Evolutionary conservation across 768 basidiomycete species (phyloP), one percentile per base, ranked within the genome.

Genomic region (Leucocoprinus sp.): DNA sequence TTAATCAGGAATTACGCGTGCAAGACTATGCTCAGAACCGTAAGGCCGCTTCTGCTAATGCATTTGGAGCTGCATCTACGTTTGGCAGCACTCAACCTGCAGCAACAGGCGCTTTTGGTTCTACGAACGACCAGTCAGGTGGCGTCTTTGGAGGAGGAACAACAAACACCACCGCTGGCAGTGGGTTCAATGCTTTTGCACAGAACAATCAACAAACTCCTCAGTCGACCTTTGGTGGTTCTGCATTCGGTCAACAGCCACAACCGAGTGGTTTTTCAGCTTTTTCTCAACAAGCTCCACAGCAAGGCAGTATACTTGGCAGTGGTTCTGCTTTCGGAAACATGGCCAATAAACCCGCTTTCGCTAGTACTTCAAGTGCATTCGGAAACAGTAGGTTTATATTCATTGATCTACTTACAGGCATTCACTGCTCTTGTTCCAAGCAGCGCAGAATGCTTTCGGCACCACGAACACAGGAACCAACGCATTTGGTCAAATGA

Each of bases 21-120:
- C 84, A 88, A 75, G 86, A 89, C 57, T 88, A 89, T 50, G 61
- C 68, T 18, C 82, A 85, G 57, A 76, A 76, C 40, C 75, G 85
- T 14, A 89, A 89, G 64, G 79, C 81, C 9, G 82, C 80, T 12
- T 45, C 54, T 15, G 50, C 58, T 4, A 48, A 52, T 42, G 71
- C 74, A 35, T 90, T 87, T 60, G 76, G 75, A 17, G 71, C 71
- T 61, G 55, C 74, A 46, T 57, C 70, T 40, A 57, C 70, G 3
- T 78, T 77, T 52, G 72, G 75, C 43, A 51, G 67, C 49, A 49
- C 72, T 31, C 72, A 64, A 58, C 71, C 64, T 40, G 46, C 74
- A 14, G 54, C 68, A 3, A 65, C 70, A 8, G 58, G 61, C 44
- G 51, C 71, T 22, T 78, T 80, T 52, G 78, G 79, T 29, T 50